Evolutionary conservation across 306 rosid species (phyloP).

Genomic region (Castanea crenata): DNA sequence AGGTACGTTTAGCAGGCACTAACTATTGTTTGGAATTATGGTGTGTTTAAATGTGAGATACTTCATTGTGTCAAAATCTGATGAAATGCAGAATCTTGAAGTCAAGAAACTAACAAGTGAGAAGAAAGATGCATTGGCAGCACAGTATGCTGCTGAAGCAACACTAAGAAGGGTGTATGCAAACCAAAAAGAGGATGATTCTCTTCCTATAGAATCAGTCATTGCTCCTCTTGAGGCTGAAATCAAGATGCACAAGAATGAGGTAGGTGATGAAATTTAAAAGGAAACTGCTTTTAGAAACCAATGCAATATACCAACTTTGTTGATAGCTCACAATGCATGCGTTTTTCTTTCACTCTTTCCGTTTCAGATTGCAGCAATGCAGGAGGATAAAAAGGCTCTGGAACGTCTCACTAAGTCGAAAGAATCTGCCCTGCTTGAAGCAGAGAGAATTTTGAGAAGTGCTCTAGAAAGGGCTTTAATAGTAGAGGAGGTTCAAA

Average conservation of each 20-base stretch:
- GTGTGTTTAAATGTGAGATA: conserved; percentile 2
- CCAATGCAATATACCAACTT: background rate
- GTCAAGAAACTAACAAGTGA: conserved; percentile 66
- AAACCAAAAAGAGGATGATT: conserved; percentile 67
- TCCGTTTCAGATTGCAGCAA: conserved; percentile 50
- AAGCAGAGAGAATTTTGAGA: conserved; percentile 80
- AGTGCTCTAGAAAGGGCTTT: conserved; percentile 92
- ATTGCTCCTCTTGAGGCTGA: conserved; percentile 91
- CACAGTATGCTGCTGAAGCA: conserved; percentile 90
- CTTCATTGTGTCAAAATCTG: conserved; percentile 16
- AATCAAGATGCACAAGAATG: conserved; percentile 73
- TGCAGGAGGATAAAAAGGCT: conserved; percentile 89
- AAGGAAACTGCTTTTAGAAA: background rate
- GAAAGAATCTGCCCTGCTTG: conserved; percentile 80
- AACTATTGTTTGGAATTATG: conserved; percentile 6
- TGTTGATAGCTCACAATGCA: background rate
- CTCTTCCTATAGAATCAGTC: conserved; percentile 58
- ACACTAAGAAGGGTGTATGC: conserved; percentile 71
- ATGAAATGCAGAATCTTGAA: conserved; percentile 70
- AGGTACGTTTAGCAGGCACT: conserved; percentile 46
- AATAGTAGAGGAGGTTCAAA: conserved; percentile 96
- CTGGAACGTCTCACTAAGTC: conserved; percentile 81
- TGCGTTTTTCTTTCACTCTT: background rate
- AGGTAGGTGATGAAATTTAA: conserved; percentile 44
- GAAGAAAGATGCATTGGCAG: conserved; percentile 81